Evolutionary conservation across 495 filamentous ascomycete genomes (phyloP).

Genomic region (Penicillium mononematosum): DNA sequence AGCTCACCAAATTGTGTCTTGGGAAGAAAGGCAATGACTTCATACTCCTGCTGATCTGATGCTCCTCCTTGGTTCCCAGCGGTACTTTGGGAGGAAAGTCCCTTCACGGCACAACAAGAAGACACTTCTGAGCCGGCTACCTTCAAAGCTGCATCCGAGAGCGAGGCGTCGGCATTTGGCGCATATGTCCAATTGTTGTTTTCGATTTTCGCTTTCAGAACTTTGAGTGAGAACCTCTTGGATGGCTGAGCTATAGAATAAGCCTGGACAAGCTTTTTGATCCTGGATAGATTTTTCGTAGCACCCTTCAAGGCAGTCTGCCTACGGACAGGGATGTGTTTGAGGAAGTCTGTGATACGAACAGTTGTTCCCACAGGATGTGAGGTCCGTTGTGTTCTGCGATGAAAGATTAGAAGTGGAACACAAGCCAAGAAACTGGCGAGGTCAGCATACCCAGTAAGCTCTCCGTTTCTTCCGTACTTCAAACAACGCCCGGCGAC

Average conservation of each 20-base stretch:
- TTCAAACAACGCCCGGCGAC: conserved; percentile 56
- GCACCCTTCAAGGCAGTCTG: conserved; percentile 63
- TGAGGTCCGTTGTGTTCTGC: conserved; percentile 48
- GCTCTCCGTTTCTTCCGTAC: conserved; percentile 51
- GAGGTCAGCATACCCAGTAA: conserved; percentile 39
- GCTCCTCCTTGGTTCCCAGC: conserved; percentile 2
- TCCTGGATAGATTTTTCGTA: conserved; percentile 57
- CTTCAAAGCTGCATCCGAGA: conserved; percentile 68
- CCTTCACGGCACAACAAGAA: conserved; percentile 49
- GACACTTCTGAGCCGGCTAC: conserved; percentile 66
- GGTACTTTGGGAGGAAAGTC: conserved; percentile 23
- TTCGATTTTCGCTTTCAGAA: conserved; percentile 61
- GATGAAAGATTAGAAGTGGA: not conserved
- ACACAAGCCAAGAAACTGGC: not conserved
- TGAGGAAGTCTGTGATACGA: conserved; percentile 64
- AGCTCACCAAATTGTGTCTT: conserved; percentile 44
- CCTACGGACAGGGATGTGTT: conserved; percentile 69
- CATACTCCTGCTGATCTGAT: conserved; percentile 26
- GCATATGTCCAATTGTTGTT: conserved; percentile 71
- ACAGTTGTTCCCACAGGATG: conserved; percentile 81
- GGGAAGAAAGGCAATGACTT: conserved; percentile 61
- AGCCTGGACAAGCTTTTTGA: conserved; percentile 67
- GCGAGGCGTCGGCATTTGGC: conserved; percentile 51
- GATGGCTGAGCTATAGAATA: conserved; percentile 73
- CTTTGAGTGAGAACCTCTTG: conserved; percentile 63